Base-by-base conservation (phyloP, 2,329 filamentous ascomycete species). In the Fusarium sp. region DNA sequence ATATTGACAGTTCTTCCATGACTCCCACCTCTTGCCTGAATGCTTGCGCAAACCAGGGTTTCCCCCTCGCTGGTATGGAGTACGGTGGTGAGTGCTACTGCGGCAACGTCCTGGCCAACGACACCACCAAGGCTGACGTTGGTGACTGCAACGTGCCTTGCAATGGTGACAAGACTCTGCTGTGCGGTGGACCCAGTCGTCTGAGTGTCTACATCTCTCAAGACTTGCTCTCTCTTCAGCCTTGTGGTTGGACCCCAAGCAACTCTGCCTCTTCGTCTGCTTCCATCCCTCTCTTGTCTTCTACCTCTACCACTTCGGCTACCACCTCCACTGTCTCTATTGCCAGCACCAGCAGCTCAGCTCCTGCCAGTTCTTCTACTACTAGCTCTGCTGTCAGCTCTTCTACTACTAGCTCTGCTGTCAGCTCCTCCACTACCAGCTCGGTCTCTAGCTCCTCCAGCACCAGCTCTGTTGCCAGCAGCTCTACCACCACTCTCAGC, bases 51-150 rank as follows among this genome's bases (percentile, higher is more conserved):
- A 72, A 71, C 18, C 76, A 79, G 15, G 83, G 83, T 18, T 86
- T 81, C 72, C 82, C 84, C 42, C 82, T 83, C 52, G 85, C 85
- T 28, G 84, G 84, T 58, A 79, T 81, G 11, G 83, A 87, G 76
- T 85, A 79, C 56, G 81, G 81, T 74, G 79, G 78, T 26, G 81
- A 85, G 69, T 86, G 84, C 68, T 86, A 80, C 73, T 87, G 85
- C 68, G 85, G 85, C 44, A 83, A 84, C 39, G 81, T 88, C 28
- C 79, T 89, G 34, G 87, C 85, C 39, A 85, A 84, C 66, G 78
- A 79, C 57, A 84, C 81, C 7, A 63, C 62, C 33, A 72, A 78
- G 33, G 81, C 79, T 13, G 74, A 79, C 49, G 61, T 72, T 22
- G 67, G 69, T 15, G 75, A 83, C 40, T 90, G 88, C 76, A 79